Base-by-base conservation (phyloP, 192 early-diverging fungal genomes). In the Podila verticillata region DNA sequence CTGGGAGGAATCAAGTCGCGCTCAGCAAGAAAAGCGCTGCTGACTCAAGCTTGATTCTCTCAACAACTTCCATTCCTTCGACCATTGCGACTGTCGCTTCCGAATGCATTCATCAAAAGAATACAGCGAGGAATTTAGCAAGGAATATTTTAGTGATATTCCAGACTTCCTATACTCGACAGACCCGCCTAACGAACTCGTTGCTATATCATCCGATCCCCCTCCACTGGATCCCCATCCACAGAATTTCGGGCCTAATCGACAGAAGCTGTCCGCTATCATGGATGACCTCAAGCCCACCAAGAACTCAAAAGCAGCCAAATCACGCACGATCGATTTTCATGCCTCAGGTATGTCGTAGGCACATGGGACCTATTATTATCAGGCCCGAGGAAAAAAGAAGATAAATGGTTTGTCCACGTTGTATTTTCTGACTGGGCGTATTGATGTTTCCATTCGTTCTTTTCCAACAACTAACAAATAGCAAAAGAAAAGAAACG, bases 401-500 rank as follows among this genome's bases (percentile, higher is more conserved):
- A 44, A 15, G 39, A 44, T 44, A 44, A 17, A 44, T 44, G 39
- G 39, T 44, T 39, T 65, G 36, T 61, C 10, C 32, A 28, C 56
- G 9, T 56, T 7, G 35, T 7, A 35, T n/a, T 10, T 29, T 48
- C 24, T 28, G 12, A 28, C 6, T 61, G 29, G 51, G 10, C 30
- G 31, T 48, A 5, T 68, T 48, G 17, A 62, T 62, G 35, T 72
- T 70, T 65, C 12, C 63, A 8, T 61, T n/a, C 32, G 19, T 15
- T 44, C 39, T 64, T 57, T 56, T 65, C 17, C 48, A 12, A 49
- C 28, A 9, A 48, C 5, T 4, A 22, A 0, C 20, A 12, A 34
- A 26, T 79, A 89, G 84, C 82, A 49, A 84, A 85, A 63, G 66
- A 80, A 61, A 88, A 87, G 70, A 83, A 84, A 29, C 86, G 87